Evolutionary conservation across 2,329 filamentous ascomycete genomes (phyloP).

Genomic region (Fusarium subtropicale): DNA sequence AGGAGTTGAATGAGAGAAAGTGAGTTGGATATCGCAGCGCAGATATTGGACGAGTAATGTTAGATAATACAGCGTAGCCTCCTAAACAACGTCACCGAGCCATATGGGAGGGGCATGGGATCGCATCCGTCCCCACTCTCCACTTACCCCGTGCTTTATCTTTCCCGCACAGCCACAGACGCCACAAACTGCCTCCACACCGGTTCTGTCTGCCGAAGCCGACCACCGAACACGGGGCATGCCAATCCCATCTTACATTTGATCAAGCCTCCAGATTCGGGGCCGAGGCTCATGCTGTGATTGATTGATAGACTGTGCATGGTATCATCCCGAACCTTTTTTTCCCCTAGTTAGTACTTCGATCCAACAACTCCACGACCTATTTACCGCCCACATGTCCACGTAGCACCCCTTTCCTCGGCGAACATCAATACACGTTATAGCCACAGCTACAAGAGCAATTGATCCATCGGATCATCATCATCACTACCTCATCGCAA

Average conservation of each 20-base stretch:
- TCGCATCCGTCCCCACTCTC: conserved; percentile 3
- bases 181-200: conserved; percentile 6
- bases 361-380: conserved; percentile 17
- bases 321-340: conserved; percentile 19
- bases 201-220: conserved; percentile 20
- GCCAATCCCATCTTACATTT: conserved; percentile 16
- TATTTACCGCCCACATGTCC: conserved; percentile 24
- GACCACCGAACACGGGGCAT: conserved; percentile 19
- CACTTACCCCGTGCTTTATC: conserved; percentile 29
- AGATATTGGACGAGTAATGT: conserved; percentile 6
- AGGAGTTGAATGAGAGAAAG: conserved; percentile 4
- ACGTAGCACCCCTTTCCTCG: conserved; percentile 3
- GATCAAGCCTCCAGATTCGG: conserved; percentile 30
- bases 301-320: conserved; percentile 19
- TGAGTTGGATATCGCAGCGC: conserved; percentile 15
- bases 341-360: conserved; percentile 12
- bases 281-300: conserved; percentile 28
- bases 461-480: conserved; percentile 27
- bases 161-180: conserved; percentile 5
- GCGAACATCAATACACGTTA: conserved; percentile 14
- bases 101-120: conserved; percentile 28
- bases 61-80: neutral
- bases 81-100: conserved; percentile 31
- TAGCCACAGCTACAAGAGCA: conserved; percentile 27
- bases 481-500: neutral